phyloP scores from a whole-genome alignment of 208 protist species.

The Crithidia mellificae region DNA sequence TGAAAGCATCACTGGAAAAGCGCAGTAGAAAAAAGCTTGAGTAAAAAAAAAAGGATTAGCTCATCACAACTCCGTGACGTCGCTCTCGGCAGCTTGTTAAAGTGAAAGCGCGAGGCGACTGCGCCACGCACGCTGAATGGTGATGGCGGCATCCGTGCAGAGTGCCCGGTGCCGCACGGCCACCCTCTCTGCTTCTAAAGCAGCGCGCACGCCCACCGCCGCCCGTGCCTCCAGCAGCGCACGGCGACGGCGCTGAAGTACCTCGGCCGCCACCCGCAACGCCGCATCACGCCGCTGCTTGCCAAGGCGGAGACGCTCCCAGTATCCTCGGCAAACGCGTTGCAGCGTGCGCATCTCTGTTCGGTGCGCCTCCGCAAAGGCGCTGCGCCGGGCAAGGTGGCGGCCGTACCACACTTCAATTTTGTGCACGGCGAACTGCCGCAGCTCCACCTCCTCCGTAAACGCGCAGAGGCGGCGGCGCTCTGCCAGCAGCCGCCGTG shows the following conservation, averaged over 20 bases:
- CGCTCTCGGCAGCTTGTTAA: not conserved
- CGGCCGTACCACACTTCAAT: slow-evolving; percentile 33
- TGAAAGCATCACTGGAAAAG: too few species aligned
- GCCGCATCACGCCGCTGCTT: not conserved
- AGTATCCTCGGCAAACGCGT: slow-evolving; percentile 40
- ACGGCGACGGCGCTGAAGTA: slow-evolving; percentile 13
- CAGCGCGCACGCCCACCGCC: not conserved
- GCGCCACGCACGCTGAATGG: slow-evolving; percentile 62
- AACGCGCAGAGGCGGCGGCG: slow-evolving; percentile 15
- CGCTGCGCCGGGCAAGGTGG: slow-evolving; percentile 19
- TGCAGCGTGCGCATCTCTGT: slow-evolving; percentile 42
- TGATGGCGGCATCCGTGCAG: slow-evolving; percentile 45
- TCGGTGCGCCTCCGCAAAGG: slow-evolving; percentile 4
- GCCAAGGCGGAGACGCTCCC: slow-evolving; percentile 7
- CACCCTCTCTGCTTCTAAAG: not conserved
- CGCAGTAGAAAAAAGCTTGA: too few species aligned
- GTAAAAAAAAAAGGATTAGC: too few species aligned
- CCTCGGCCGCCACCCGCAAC: not conserved
- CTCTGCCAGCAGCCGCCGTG: slow-evolving; percentile 22
- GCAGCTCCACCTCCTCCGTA: slow-evolving; percentile 8
- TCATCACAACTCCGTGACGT: not conserved
- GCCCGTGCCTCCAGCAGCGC: slow-evolving; percentile 14
- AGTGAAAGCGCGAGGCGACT: too few species aligned
- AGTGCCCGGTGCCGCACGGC: slow-evolving; percentile 9
- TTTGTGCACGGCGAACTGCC: slow-evolving; percentile 23